These are phyloP conservation scores for Aspergillus amoenus DNA, from an alignment of 2,329 filamentous ascomycete genomes.

Conservation along the genomic window DNA sequence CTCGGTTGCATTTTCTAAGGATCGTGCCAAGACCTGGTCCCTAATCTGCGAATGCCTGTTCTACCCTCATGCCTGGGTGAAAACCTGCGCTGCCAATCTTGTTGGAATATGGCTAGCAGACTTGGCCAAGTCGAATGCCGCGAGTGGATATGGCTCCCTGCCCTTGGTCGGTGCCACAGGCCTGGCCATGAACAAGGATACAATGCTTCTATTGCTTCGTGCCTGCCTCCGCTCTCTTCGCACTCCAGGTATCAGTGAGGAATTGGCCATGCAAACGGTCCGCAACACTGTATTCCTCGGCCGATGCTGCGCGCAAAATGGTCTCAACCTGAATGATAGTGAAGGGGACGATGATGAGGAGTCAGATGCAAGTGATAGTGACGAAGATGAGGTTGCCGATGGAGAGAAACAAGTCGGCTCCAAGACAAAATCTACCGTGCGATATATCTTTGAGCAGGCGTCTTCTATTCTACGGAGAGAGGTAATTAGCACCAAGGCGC, in stretches of 20 bases:
- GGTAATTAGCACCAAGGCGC: slow-evolving; percentile 59
- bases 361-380: slow-evolving; percentile 38
- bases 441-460: slow-evolving; percentile 76
- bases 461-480: slow-evolving; percentile 78
- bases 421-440: slow-evolving; percentile 53
- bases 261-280: slow-evolving; percentile 73
- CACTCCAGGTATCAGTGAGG: slow-evolving; percentile 65
- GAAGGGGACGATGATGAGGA: slow-evolving; percentile 40
- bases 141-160: slow-evolving; percentile 53
- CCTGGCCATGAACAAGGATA: slow-evolving; percentile 63
- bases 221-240: slow-evolving; percentile 61
- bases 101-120: slow-evolving; percentile 77
- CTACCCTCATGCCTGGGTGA: slow-evolving; percentile 71
- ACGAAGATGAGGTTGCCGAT: slow-evolving; percentile 43
- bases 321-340: slow-evolving; percentile 44
- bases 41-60: slow-evolving; percentile 67
- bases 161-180: slow-evolving; percentile 70
- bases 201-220: slow-evolving; percentile 61
- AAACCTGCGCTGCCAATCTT: slow-evolving; percentile 72
- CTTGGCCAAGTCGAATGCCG: slow-evolving; percentile 65
- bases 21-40: slow-evolving; percentile 68
- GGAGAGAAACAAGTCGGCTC: slow-evolving; percentile 27
- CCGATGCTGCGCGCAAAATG: slow-evolving; percentile 61
- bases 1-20: slow-evolving; percentile 59
- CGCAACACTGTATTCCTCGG: slow-evolving; percentile 83